Conservation (phyloP, 2,329 filamentous ascomycete genomes). For the Davidsoniella neocaledoniae region DNA sequence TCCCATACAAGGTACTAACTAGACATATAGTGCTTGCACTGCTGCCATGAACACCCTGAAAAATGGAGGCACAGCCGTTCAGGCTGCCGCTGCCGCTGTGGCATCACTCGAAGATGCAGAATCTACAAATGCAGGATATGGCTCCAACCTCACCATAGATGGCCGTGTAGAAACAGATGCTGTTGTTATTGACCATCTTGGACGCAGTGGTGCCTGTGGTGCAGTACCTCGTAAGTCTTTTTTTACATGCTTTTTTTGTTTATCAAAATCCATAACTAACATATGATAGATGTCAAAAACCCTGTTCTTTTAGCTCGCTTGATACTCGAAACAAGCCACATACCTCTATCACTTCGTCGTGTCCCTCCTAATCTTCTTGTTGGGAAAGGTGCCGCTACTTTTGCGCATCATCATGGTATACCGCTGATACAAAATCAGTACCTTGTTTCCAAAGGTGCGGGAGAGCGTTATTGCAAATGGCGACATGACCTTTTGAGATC, state of each 20-base stretch:
- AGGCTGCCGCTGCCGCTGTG: constrained; percentile 81
- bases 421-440: constrained; percentile 54
- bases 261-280: not conserved
- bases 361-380: constrained; percentile 89
- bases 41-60: constrained; percentile 36
- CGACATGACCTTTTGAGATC: constrained; percentile 50
- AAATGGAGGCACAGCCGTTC: constrained; percentile 61
- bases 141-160: constrained; percentile 84
- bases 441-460: constrained; percentile 64
- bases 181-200: constrained; percentile 76
- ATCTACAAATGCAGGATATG: constrained; percentile 91
- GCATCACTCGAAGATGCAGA: constrained; percentile 80
- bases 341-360: constrained; percentile 64
- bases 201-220: constrained; percentile 83
- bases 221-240: constrained; percentile 68
- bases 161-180: constrained; percentile 91
- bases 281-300: constrained; percentile 62
- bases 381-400: constrained; percentile 70
- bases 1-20: constrained; percentile 3
- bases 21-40: constrained; percentile 6
- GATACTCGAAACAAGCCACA: constrained; percentile 61
- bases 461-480: constrained; percentile 69
- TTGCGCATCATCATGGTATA: constrained; percentile 66
- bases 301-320: constrained; percentile 75
- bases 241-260: constrained; percentile 2